Evolutionary conservation across 768 basidiomycete species (phyloP).

Genomic region (Holtermanniella nyarrowii): DNA sequence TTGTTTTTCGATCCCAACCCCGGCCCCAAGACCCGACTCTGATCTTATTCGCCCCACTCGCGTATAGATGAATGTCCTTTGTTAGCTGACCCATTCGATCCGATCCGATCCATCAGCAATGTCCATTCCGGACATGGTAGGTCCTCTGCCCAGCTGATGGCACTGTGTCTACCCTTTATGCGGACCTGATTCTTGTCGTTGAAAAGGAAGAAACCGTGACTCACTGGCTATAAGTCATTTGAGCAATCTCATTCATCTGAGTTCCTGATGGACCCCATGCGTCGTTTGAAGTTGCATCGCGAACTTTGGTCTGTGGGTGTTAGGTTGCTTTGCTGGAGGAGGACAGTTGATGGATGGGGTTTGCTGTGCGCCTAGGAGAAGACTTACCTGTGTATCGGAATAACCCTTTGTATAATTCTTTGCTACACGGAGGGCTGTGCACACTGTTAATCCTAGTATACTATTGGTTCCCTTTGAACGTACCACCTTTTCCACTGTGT

Average conservation of each 20-base stretch:
- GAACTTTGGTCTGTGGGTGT: conserved; percentile 74
- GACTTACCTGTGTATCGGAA: conserved; percentile 52
- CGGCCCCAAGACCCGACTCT: no score
- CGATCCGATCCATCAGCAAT: no score
- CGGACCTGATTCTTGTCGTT: no score
- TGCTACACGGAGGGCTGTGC: conserved; percentile 64
- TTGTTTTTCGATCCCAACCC: no score
- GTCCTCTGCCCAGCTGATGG: no score
- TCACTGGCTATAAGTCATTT: conserved; percentile 92
- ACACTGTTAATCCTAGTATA: background rate
- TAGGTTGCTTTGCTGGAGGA: background rate
- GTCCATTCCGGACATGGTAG: no score
- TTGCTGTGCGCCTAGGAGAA: background rate
- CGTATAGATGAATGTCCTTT: no score
- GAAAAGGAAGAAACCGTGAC: conserved; percentile 42
- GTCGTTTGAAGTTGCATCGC: conserved; percentile 94
- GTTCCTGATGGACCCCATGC: conserved; percentile 96
- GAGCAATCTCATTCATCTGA: conserved; percentile 98
- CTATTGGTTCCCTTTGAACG: conserved; percentile 2
- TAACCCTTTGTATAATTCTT: conserved; percentile 86
- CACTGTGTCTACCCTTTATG: no score
- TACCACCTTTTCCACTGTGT: conserved; percentile 34
- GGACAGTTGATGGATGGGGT: background rate
- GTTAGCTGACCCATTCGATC: no score
- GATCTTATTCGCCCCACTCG: no score